Conservation (phyloP, 2,329 filamentous ascomycete genomes). For the Fusarium heterosporum region DNA sequence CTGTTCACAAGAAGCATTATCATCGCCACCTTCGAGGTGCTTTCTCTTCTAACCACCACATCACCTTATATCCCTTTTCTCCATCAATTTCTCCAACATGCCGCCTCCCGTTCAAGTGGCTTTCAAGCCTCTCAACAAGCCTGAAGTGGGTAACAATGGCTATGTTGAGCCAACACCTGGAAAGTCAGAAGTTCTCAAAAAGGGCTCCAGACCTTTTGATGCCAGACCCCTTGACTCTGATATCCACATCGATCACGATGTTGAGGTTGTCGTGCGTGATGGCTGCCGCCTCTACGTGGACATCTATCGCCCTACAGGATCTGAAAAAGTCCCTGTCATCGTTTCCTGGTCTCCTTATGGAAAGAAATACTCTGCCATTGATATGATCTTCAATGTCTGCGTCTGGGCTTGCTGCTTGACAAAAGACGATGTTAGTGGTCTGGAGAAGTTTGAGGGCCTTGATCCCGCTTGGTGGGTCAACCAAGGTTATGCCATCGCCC, state of each 20-base stretch:
- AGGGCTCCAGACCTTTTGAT: constrained; percentile 35
- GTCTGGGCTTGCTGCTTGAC: constrained; percentile 36
- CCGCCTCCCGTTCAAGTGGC: constrained; percentile 41
- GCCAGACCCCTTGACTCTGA: constrained; percentile 39
- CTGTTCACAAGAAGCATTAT: neutral
- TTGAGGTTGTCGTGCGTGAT: constrained; percentile 39
- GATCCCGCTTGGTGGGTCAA: constrained; percentile 33
- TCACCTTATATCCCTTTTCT: neutral
- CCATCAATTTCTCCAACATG: constrained; percentile 6
- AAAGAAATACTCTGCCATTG: constrained; percentile 38
- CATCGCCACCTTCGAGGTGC: neutral
- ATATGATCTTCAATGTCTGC: constrained; percentile 39
- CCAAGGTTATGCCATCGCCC: constrained; percentile 23
- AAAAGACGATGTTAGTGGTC: constrained; percentile 21
- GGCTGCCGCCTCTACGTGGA: constrained; percentile 40
- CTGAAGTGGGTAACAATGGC: constrained; percentile 37
- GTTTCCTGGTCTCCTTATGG: constrained; percentile 41
- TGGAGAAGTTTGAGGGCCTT: constrained; percentile 30
- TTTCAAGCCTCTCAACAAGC: constrained; percentile 40
- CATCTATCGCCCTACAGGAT: neutral
- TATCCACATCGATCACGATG: constrained; percentile 41
- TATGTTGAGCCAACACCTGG: constrained; percentile 34
- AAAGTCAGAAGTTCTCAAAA: constrained; percentile 38
- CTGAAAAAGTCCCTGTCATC: constrained; percentile 30
- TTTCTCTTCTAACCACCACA: neutral